Evolutionary conservation across 768 basidiomycete species (phyloP).

Genomic region (Gloeophyllum trabeum): DNA sequence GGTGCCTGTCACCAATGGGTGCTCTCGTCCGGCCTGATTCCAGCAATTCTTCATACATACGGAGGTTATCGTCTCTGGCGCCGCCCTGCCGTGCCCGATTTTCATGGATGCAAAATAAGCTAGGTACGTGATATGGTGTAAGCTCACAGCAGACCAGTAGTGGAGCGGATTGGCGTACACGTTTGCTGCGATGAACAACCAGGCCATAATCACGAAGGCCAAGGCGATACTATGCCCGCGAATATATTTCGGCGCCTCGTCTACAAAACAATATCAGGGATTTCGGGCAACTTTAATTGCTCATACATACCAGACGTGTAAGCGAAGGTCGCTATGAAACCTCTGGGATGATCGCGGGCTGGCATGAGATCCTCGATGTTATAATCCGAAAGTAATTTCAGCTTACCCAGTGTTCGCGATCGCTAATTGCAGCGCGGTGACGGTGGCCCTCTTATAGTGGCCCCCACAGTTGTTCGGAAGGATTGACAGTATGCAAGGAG

Average conservation of each 20-base stretch:
- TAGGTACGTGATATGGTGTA: conserved; percentile 10
- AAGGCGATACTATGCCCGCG: conserved; percentile 53
- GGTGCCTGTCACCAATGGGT: conserved; percentile 45
- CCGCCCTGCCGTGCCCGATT: conserved; percentile 48
- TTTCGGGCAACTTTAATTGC: neutral
- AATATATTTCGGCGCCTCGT: conserved; percentile 47
- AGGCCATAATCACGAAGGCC: conserved; percentile 38
- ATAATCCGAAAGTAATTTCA: conserved; percentile 4
- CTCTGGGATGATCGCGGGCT: conserved; percentile 19
- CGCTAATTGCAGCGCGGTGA: conserved; percentile 41
- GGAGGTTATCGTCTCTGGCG: conserved; percentile 36
- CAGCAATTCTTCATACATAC: conserved; percentile 36
- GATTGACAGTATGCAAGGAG: conserved; percentile 47
- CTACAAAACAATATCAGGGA: conserved; percentile 13
- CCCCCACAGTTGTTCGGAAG: conserved; percentile 51
- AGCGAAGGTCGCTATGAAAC: conserved; percentile 50
- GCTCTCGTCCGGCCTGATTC: conserved; percentile 42
- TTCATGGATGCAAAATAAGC: conserved; percentile 45
- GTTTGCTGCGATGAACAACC: conserved; percentile 40
- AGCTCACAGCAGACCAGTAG: neutral
- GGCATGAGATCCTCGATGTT: neutral
- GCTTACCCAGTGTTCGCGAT: conserved; percentile 43
- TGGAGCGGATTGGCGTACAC: conserved; percentile 30
- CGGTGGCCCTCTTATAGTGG: conserved; percentile 53
- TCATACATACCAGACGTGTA: conserved; percentile 36